Evolutionary conservation across 371 early-diverging fungal species (phyloP).

Genomic region (Mortierella sp.): DNA sequence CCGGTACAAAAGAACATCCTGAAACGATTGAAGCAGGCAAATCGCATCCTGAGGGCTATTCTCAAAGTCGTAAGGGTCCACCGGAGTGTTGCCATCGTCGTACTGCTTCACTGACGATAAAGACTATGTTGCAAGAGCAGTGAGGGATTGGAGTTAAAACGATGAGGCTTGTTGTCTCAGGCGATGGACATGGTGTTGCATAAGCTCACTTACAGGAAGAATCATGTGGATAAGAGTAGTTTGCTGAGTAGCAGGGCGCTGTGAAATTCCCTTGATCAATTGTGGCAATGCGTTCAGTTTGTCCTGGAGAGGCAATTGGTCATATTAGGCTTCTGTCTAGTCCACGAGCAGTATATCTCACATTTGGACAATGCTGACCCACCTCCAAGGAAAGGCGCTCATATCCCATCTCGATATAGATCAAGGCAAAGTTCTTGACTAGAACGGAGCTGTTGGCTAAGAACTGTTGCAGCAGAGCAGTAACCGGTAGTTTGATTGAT

Average conservation of each 20-base stretch:
- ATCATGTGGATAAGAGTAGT: slow-evolving; percentile 71
- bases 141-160: background rate
- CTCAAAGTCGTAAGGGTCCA: slow-evolving; percentile 67
- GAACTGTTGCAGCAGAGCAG: slow-evolving; percentile 64
- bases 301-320: too few relatives aligned
- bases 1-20: slow-evolving; percentile 74
- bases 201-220: slow-evolving; percentile 68
- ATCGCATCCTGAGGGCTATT: slow-evolving; percentile 63
- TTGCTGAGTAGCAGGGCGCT: slow-evolving; percentile 66
- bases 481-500: slow-evolving; percentile 71
- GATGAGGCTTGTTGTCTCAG: too few relatives aligned
- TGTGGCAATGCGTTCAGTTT: slow-evolving; percentile 59
- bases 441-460: slow-evolving; percentile 55
- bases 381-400: slow-evolving; percentile 57
- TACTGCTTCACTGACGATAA: slow-evolving; percentile 64
- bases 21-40: slow-evolving; percentile 65
- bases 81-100: slow-evolving; percentile 57
- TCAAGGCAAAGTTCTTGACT: slow-evolving; percentile 76
- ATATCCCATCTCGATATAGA: slow-evolving; percentile 82
- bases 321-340: too few relatives aligned
- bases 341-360: background rate
- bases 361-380: slow-evolving; percentile 57
- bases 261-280: slow-evolving; percentile 67
- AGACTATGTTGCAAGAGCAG: slow-evolving; percentile 47
- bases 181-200: too few relatives aligned